Evolutionary conservation across 768 basidiomycete species (phyloP), one percentile per base, ranked within the genome.

Genomic region (Hemileccinum impolitum): DNA sequence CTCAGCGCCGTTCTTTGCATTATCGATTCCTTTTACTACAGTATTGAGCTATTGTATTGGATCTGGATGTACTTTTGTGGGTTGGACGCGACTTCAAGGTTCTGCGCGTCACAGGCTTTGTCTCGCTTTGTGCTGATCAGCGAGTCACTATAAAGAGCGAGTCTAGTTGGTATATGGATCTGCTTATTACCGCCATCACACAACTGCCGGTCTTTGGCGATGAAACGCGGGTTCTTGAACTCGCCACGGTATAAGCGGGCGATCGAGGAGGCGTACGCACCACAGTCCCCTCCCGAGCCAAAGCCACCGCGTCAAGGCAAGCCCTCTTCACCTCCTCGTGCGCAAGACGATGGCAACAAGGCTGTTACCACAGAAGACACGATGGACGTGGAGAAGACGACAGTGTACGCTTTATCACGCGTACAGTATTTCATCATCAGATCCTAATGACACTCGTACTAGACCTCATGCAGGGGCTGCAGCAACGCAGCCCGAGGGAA

Each of bases 1-100:
- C 60, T 73, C 75, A 58, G 62, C 70, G 53, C 64, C 26, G 47
- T 51, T 56, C 60, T 12, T 55, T 50, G 39, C 34, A 13, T 41
- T 10, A 43, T 44, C 40, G 38, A 48, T 26, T 40, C 14, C 15
- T 7, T 46, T 45, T 46, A 48, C 15, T 60, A 60, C 18, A 15
- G 36, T 58, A 61, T 43, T 34, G 43, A 51, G 12, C 1, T 21
- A n/a, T n/a, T 28, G 39, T 45, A 52, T 46, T 43, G 17, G 21
- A 36, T 45, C 41, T 6, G 55, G 55, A 52, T 61, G 53, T 62
- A 23, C 23, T 18, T 14, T 30, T 30, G 23, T 23, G 23, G 23
- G 23, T 28, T 6, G 35, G 35, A 36, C 17, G 35, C n/a, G n/a
- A n/a, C n/a, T n/a, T n/a, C n/a, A n/a, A n/a, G n/a, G n/a, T n/a